Evolutionary conservation across 371 early-diverging fungal genomes (phyloP).

Genomic region (Quaeritorhiza haematococci): DNA sequence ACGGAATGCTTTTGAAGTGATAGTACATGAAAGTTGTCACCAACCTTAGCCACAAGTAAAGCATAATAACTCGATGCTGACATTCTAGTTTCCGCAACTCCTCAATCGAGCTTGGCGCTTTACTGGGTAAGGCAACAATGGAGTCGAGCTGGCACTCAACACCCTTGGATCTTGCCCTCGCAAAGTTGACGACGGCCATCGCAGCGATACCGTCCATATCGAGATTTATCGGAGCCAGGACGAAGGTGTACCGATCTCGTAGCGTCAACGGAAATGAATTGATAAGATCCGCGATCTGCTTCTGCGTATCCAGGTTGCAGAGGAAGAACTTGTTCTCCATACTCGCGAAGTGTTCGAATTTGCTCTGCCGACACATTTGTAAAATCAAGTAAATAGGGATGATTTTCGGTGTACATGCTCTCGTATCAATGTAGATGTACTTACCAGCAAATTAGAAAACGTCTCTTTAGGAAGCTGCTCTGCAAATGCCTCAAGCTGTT

Average conservation of each 20-base stretch:
- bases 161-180: slow-evolving; percentile 29
- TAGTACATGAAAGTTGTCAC: too few species aligned
- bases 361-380: slow-evolving; percentile 21
- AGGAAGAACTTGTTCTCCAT: slow-evolving; percentile 68
- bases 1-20: too few species aligned
- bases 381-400: slow-evolving; percentile 10
- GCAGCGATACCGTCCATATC: slow-evolving; percentile 5
- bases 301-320: slow-evolving; percentile 66
- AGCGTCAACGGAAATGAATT: slow-evolving; percentile 19
- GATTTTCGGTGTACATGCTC: slow-evolving; percentile 18
- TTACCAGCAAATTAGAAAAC: neutral
- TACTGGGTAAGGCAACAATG: slow-evolving; percentile 46
- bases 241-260: slow-evolving; percentile 32
- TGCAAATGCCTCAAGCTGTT: slow-evolving; percentile 77
- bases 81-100: slow-evolving; percentile 57
- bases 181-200: slow-evolving; percentile 13
- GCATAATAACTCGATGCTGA: slow-evolving; percentile 67
- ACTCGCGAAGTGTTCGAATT: slow-evolving; percentile 62
- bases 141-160: slow-evolving; percentile 41
- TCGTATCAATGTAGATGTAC: neutral
- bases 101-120: slow-evolving; percentile 20
- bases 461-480: slow-evolving; percentile 56
- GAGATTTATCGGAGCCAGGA: slow-evolving; percentile 23
- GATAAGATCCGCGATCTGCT: slow-evolving; percentile 66
- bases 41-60: slow-evolving; percentile 79